These are phyloP conservation scores for Leccinum longicurvipes DNA, from an alignment of 768 basidiomycete genomes.

Conservation along the genomic window DNA sequence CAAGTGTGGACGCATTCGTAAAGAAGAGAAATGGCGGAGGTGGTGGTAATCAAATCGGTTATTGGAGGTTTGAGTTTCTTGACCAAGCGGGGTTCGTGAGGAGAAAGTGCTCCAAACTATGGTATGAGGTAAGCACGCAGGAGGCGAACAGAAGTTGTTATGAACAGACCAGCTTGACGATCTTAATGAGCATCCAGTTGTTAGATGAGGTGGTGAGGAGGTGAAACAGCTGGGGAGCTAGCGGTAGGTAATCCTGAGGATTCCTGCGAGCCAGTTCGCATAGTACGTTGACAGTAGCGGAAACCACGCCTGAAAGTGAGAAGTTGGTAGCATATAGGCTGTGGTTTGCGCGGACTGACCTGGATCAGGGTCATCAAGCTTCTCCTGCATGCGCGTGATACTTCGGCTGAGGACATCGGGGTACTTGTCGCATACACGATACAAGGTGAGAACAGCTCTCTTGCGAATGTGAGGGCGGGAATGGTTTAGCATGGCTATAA, in stretches of 20 bases:
- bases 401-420: constrained; percentile 72
- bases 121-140: background rate
- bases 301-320: constrained; percentile 69
- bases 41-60: constrained; percentile 92
- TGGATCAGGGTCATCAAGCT: constrained; percentile 73
- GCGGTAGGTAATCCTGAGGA: constrained; percentile 74
- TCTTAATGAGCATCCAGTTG: constrained; percentile 99
- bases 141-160: background rate
- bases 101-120: constrained; percentile 91
- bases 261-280: constrained; percentile 85
- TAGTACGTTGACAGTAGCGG: constrained; percentile 89
- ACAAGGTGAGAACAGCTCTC: constrained; percentile 81
- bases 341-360: constrained; percentile 40
- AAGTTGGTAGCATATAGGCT: background rate
- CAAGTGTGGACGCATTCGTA: constrained; percentile 99
- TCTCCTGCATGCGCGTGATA: constrained; percentile 71
- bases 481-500: constrained; percentile 85
- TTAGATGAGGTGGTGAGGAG: constrained; percentile 91
- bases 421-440: constrained; percentile 76
- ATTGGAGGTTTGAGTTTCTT: constrained; percentile 93
- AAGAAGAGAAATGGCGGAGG: constrained; percentile 89
- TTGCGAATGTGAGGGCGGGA: constrained; percentile 87
- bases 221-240: constrained; percentile 93
- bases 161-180: constrained; percentile 81
- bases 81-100: constrained; percentile 89